Percentiles rank a stretch among this genome's conserved stretches.
These are phyloP conservation scores for Mucor lusitanicus DNA, from an alignment of 371 early-diverging fungal species.

Conservation along the genomic window DNA sequence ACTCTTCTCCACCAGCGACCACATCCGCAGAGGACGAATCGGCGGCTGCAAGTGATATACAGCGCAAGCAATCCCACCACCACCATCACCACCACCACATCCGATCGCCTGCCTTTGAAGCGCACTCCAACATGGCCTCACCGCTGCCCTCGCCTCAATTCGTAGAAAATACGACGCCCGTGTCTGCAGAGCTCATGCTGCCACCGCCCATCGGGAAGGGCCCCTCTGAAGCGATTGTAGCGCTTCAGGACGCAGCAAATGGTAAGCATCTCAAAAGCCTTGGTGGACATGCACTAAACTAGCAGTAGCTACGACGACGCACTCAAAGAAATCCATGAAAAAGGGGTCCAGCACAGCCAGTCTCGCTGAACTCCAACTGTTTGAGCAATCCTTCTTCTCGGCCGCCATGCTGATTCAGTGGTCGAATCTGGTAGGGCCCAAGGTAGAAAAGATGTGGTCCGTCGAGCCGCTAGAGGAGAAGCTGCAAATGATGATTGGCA, in stretches of 20 bases:
- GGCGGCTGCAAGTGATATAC: neutral
- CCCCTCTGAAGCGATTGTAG: conserved; percentile 49
- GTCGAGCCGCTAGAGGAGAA: conserved; percentile 29
- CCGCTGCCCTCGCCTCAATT: conserved; percentile 33
- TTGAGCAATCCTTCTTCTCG: conserved; percentile 61
- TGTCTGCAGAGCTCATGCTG: conserved; percentile 14
- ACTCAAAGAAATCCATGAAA: neutral
- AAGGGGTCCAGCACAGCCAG: neutral
- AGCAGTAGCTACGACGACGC: neutral
- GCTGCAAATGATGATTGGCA: conserved; percentile 44
- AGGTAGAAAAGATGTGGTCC: conserved; percentile 57
- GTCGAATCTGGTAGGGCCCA: conserved; percentile 66
- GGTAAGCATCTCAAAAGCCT: conserved; percentile 19
- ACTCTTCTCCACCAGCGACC: neutral
- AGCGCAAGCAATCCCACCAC: conserved; percentile 31
- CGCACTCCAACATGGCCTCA: conserved; percentile 8
- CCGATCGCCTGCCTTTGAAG: conserved; percentile 36
- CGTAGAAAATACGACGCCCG: conserved; percentile 18
- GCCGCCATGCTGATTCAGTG: conserved; percentile 59
- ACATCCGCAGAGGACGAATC: neutral
- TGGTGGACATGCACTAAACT: neutral
- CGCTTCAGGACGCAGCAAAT: conserved; percentile 48
- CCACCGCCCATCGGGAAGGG: conserved; percentile 37
- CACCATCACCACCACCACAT: conserved; percentile 42
- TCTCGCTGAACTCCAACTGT: conserved; percentile 24